Percentiles rank a stretch among this genome's conserved stretches.
These are phyloP conservation scores for Penicillium cinerascens DNA, from an alignment of 495 filamentous ascomycete species.

Conservation along the genomic window DNA sequence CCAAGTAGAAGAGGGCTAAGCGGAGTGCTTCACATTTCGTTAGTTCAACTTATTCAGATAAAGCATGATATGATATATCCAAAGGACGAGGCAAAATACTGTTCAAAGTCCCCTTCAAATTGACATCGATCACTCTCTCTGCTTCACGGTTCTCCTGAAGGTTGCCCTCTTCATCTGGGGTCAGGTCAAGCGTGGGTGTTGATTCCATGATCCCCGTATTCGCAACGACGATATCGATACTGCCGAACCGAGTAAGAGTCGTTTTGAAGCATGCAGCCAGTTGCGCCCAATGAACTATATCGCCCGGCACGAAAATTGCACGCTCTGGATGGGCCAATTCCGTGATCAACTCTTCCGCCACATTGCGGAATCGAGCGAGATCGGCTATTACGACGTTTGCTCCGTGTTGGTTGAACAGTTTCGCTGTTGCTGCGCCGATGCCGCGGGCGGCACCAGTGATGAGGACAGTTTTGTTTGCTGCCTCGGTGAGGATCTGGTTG, in stretches of 20 bases:
- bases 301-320: constrained; percentile 18
- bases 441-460: constrained; percentile 40
- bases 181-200: constrained; percentile 11
- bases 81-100: constrained; percentile 12
- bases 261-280: constrained; percentile 50
- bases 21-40: constrained; percentile 6
- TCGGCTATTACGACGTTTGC: constrained; percentile 34
- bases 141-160: constrained; percentile 20
- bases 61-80: too few relatives aligned
- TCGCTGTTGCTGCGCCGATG: constrained; percentile 35
- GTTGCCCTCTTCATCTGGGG: constrained; percentile 15
- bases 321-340: constrained; percentile 11
- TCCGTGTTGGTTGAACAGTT: constrained; percentile 20
- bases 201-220: constrained; percentile 63
- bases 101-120: constrained; percentile 36
- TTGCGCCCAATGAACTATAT: constrained; percentile 27
- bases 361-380: constrained; percentile 7
- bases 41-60: too few relatives aligned
- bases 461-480: constrained; percentile 22
- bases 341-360: constrained; percentile 15
- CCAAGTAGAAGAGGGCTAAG: constrained; percentile 20
- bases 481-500: constrained; percentile 4
- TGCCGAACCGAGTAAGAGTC: constrained; percentile 47
- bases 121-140: constrained; percentile 29
- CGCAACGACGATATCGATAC: constrained; percentile 61